Conservation (phyloP, 371 early-diverging fungal genomes). For the Dichotomocladium elegans region DNA sequence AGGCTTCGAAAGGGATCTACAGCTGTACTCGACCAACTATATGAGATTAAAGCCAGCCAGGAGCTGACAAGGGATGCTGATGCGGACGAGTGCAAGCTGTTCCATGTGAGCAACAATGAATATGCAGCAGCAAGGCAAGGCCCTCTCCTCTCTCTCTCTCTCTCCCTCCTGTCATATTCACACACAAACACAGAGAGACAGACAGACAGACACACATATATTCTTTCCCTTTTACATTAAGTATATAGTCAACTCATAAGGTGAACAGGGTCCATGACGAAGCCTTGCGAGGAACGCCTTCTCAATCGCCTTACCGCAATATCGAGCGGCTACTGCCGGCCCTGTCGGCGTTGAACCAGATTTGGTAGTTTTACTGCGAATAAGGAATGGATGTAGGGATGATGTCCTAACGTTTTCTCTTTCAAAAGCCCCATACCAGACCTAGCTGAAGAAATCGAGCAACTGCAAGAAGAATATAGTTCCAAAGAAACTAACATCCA, state of each 20-base stretch:
- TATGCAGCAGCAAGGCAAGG: not conserved
- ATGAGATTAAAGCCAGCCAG: not conserved
- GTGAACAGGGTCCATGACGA: no score
- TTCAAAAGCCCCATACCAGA: not conserved
- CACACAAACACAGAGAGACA: not conserved
- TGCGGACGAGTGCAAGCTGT: not conserved
- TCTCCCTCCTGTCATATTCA: not conserved
- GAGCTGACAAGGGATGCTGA: not conserved
- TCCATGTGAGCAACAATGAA: constrained; percentile 1
- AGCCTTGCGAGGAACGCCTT: not conserved
- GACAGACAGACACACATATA: no score
- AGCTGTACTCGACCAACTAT: not conserved
- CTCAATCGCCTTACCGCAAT: not conserved
- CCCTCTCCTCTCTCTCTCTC: no score
- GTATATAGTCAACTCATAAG: no score
- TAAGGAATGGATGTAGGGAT: not conserved
- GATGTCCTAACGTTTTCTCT: not conserved
- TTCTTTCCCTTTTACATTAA: no score
- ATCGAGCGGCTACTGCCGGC: not conserved
- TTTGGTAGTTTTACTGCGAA: not conserved
- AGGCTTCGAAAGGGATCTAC: not conserved
- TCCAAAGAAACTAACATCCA: not conserved
- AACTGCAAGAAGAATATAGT: not conserved
- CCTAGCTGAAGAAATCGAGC: not conserved
- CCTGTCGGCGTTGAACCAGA: not conserved